These are phyloP conservation scores for Tricholoma furcatifolium DNA, from an alignment of 768 basidiomycete species.

Conservation along the genomic window DNA sequence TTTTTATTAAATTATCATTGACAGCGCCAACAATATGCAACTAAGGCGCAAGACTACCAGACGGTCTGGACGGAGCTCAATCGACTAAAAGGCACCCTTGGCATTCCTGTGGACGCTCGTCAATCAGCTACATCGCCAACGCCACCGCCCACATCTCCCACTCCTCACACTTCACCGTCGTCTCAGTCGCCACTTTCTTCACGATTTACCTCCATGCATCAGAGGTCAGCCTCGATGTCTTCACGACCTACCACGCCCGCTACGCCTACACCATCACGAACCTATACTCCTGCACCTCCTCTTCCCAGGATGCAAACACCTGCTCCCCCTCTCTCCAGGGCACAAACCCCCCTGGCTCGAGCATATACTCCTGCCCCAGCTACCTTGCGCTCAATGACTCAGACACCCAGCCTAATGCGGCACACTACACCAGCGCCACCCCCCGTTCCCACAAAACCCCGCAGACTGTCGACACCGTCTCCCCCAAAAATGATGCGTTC, in stretches of 20 bases:
- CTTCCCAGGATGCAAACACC: constrained; percentile 34
- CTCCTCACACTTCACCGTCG: constrained; percentile 30
- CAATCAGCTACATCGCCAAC: constrained; percentile 32
- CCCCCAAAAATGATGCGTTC: constrained; percentile 60
- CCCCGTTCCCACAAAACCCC: constrained; percentile 41
- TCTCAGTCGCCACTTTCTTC: constrained; percentile 43
- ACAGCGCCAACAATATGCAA: constrained; percentile 59
- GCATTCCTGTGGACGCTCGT: constrained; percentile 30
- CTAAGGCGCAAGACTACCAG: constrained; percentile 73
- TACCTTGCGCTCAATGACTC: constrained; percentile 31
- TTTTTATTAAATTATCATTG: constrained; percentile 16
- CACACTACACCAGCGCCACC: constrained; percentile 33
- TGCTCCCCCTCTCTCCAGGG: constrained; percentile 26
- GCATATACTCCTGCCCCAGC: constrained; percentile 45
- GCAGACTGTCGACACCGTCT: constrained; percentile 49
- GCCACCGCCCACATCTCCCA: constrained; percentile 37
- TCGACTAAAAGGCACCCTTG: constrained; percentile 49
- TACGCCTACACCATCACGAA: constrained; percentile 37
- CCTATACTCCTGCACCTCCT: constrained; percentile 38
- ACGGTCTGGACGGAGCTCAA: constrained; percentile 64
- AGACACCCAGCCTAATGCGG: constrained; percentile 36
- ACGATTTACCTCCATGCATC: constrained; percentile 52
- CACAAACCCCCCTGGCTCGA: constrained; percentile 21
- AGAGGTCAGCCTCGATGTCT: constrained; percentile 58
- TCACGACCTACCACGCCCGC: constrained; percentile 48